Evolutionary conservation across 2,329 filamentous ascomycete species (phyloP).

Genomic region (Geosmithia flava): DNA sequence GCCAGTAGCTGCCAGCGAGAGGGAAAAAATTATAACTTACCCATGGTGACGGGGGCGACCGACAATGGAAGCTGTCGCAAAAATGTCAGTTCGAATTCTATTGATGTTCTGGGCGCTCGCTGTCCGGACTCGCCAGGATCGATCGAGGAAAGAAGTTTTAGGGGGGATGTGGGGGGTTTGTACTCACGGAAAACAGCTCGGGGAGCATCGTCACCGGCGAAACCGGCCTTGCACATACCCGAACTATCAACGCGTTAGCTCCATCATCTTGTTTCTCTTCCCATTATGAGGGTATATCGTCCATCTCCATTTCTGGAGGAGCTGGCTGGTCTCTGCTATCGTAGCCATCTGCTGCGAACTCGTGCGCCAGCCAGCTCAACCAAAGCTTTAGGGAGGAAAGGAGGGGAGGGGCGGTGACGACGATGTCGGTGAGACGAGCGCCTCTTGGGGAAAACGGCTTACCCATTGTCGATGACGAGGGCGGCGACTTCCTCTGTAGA

Average conservation of each 20-base stretch:
- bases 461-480: conserved; percentile 99
- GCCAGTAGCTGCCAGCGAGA: background rate
- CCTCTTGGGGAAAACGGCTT: conserved; percentile 36
- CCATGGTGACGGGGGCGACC: conserved; percentile 99
- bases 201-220: conserved; percentile 99
- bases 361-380: background rate
- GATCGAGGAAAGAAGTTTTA: background rate
- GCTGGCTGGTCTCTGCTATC: background rate
- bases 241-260: conserved; percentile 56
- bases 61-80: conserved; percentile 79
- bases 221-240: conserved; percentile 99
- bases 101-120: background rate
- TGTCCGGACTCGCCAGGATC: background rate
- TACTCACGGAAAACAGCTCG: conserved; percentile 99
- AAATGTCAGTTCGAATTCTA: conserved; percentile 1
- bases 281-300: background rate
- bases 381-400: background rate
- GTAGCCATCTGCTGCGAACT: background rate
- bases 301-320: background rate
- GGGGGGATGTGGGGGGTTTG: conserved; percentile 15
- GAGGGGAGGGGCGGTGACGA: background rate
- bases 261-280: conserved; percentile 1
- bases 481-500: conserved; percentile 96
- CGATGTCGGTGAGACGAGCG: conserved; percentile 22
- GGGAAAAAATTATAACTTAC: conserved; percentile 44